Base-by-base conservation (phyloP, 345 rosid genomes). In the Laguncularia racemosa region DNA sequence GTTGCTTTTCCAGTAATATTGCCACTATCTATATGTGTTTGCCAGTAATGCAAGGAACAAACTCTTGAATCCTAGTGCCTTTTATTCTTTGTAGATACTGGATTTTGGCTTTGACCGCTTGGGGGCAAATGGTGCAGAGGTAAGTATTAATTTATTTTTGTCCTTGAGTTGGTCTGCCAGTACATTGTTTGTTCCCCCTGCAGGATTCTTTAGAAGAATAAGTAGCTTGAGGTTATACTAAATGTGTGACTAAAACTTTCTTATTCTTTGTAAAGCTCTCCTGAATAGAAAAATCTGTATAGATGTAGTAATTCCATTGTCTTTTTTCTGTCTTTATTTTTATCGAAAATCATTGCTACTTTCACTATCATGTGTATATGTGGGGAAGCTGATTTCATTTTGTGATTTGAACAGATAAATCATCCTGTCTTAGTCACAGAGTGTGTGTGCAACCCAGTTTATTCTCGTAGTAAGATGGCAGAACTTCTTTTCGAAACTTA, bases 391-490 rank as follows among this genome's bases (percentile, higher is more conserved):
- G 59, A 60, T 69, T 58, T 71, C 63, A 58, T 46, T 77, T 82
- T 72, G 82, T 75, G 76, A 83, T 63, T 80, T 73, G 74, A 67
- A 59, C 97, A 93, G 97, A 89, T 87, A 63, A 81, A 93, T 78
- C 99, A 89, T 73, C 96, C 99, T 61, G 66, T 89, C 73, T 78
- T 93, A 63, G 82, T 93, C 64, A 93, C 96, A 59, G 95, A 93
- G 82, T 93, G 91, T 57, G 86, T 79, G 14, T 84, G 96, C 84
- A 86, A 93, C 76, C 97, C 97, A 16, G 84, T 87, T 73, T 80
- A 89, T 13, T 93, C 96, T 50, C 95, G 99, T 46, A 75, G 96
- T 76, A 93, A 84, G 85, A 93, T 93, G 97, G 95, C 97, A 48
- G 97, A 93, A 76, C 90, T 93, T 60, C 91, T 93, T 48, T 93